These are phyloP conservation scores for Escallonia herrerae DNA, from an alignment of 129 eudicot genomes.

Conservation along the genomic window DNA sequence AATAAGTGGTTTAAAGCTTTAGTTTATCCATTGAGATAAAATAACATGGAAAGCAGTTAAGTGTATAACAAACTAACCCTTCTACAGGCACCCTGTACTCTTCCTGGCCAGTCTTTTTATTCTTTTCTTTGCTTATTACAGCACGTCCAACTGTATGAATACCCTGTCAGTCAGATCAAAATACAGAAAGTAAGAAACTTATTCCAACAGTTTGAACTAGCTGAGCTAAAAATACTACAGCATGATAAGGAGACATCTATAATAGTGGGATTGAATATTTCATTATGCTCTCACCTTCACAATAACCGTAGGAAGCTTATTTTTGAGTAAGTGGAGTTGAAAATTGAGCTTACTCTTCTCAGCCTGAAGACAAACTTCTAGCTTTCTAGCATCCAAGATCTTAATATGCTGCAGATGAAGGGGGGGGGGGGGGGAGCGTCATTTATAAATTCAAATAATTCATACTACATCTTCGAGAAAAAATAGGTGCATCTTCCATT, in stretches of 20 bases:
- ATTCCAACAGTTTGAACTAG: background rate
- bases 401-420: constrained; percentile 48
- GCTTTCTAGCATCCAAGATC: constrained; percentile 57
- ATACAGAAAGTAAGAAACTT: background rate
- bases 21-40: too few relatives aligned
- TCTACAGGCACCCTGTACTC: constrained; percentile 62
- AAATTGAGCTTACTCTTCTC: constrained; percentile 61
- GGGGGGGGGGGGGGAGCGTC: too few relatives aligned
- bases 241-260: background rate
- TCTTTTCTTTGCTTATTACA: constrained; percentile 46
- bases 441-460: too few relatives aligned
- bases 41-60: background rate
- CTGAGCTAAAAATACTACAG: background rate
- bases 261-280: background rate
- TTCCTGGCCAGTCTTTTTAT: constrained; percentile 15
- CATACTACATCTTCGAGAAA: too few relatives aligned
- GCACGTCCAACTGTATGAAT: constrained; percentile 79
- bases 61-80: constrained; percentile 51
- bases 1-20: too few relatives aligned
- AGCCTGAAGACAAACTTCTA: constrained; percentile 44
- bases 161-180: constrained; percentile 47
- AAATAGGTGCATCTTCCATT: too few relatives aligned
- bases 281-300: constrained; percentile 53
- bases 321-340: constrained; percentile 55
- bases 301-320: constrained; percentile 65